Conservation (phyloP, 192 early-diverging fungal genomes). For the Coemansia umbellata region DNA sequence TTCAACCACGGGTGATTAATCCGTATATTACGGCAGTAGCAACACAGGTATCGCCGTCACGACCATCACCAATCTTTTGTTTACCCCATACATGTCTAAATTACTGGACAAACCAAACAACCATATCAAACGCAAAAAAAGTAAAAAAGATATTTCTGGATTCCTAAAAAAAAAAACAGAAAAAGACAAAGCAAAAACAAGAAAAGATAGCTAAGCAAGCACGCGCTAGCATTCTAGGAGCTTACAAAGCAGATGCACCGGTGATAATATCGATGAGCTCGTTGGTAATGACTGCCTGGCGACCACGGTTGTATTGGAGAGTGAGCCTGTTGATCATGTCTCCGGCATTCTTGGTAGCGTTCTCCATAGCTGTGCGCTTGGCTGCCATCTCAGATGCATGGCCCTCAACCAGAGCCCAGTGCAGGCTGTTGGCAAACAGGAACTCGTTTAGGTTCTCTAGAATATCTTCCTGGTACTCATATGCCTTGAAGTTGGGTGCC, state of each 20-base stretch:
- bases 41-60: too few species aligned
- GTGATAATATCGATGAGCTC: conserved; percentile 98
- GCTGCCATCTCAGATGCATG: conserved; percentile 95
- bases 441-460: conserved; percentile 90
- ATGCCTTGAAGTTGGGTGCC: conserved; percentile 79
- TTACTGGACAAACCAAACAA: too few species aligned
- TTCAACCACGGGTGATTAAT: too few species aligned
- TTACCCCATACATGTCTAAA: too few species aligned
- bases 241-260: conserved; percentile 89
- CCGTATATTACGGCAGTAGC: too few species aligned
- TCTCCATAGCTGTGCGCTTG: conserved; percentile 99
- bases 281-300: conserved; percentile 98
- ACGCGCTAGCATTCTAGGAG: not conserved
- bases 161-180: not conserved
- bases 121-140: too few species aligned
- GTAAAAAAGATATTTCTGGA: not conserved
- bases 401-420: conserved; percentile 95
- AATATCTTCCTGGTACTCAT: conserved; percentile 88
- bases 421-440: conserved; percentile 87
- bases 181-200: not conserved
- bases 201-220: not conserved
- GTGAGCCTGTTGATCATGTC: conserved; percentile 97
- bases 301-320: conserved; percentile 94
- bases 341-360: conserved; percentile 98
- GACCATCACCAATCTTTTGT: too few species aligned